These are phyloP conservation scores for Acer yangbiense DNA, from an alignment of 345 rosid species.

Conservation along the genomic window DNA sequence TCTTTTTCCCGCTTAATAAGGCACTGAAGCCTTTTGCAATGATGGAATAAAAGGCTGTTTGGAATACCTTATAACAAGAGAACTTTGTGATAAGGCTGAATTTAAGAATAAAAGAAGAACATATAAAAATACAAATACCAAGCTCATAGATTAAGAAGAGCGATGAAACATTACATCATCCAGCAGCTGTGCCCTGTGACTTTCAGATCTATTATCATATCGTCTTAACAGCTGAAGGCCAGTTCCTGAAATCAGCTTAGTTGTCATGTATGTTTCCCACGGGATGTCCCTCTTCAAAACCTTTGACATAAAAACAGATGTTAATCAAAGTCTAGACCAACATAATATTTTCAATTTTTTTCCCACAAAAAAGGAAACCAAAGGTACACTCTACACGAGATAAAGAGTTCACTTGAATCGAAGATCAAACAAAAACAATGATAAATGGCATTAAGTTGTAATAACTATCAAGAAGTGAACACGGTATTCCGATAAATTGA, in stretches of 20 bases:
- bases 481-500: not conserved
- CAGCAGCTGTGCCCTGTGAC: slow-evolving; percentile 77
- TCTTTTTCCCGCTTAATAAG: not conserved
- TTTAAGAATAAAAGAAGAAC: not conserved
- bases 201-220: slow-evolving; percentile 79
- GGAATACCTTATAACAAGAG: not conserved
- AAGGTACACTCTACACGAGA: not conserved
- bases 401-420: not conserved
- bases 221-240: slow-evolving; percentile 90
- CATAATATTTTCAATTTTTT: not conserved
- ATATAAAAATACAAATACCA: slow-evolving; percentile 14
- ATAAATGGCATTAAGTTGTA: not conserved
- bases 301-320: slow-evolving; percentile 35
- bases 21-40: not conserved
- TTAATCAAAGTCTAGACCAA: slow-evolving; percentile 16
- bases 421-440: not conserved
- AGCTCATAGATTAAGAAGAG: slow-evolving; percentile 19
- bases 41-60: slow-evolving; percentile 5
- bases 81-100: not conserved
- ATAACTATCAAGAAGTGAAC: not conserved
- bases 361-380: not conserved
- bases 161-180: slow-evolving; percentile 62
- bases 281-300: slow-evolving; percentile 96
- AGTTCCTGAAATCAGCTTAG: slow-evolving; percentile 82
- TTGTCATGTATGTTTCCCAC: slow-evolving; percentile 97